phyloP scores from a whole-genome alignment of 1,139 yeast species.

The Hemisphaericaspora xylofermentans region DNA sequence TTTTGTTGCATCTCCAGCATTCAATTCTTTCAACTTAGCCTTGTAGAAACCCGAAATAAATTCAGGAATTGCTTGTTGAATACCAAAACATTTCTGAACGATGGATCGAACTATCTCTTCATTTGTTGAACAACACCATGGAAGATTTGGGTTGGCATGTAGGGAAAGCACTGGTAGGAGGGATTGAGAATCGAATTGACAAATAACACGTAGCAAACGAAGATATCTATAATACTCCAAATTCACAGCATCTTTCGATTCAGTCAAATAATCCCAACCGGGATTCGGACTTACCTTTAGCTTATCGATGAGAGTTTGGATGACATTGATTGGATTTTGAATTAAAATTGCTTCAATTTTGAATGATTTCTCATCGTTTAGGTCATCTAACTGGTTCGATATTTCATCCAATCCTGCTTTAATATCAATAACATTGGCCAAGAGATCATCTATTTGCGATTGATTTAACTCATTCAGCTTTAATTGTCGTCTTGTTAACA shows the following conservation, averaged over 20 bases:
- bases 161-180: slow-evolving; percentile 14
- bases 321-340: not conserved
- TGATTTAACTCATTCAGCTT: slow-evolving; percentile 1
- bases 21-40: slow-evolving; percentile 4
- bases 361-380: not conserved
- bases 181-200: not conserved
- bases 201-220: slow-evolving; percentile 1
- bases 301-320: not conserved
- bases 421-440: not conserved
- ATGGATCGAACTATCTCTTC: slow-evolving; percentile 15
- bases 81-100: slow-evolving; percentile 4
- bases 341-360: not conserved
- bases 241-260: not conserved
- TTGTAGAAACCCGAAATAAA: slow-evolving; percentile 5
- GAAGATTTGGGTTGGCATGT: slow-evolving; percentile 29
- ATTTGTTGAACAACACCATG: slow-evolving; percentile 27
- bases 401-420: not conserved
- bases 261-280: not conserved
- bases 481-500: not conserved
- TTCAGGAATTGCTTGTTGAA: slow-evolving; percentile 7
- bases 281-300: not conserved
- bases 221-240: slow-evolving; percentile 2
- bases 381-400: not conserved
- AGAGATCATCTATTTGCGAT: not conserved
- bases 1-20: slow-evolving; percentile 4